These are phyloP conservation scores for Lactarius quietus DNA, from an alignment of 768 basidiomycete species.

Conservation along the genomic window DNA sequence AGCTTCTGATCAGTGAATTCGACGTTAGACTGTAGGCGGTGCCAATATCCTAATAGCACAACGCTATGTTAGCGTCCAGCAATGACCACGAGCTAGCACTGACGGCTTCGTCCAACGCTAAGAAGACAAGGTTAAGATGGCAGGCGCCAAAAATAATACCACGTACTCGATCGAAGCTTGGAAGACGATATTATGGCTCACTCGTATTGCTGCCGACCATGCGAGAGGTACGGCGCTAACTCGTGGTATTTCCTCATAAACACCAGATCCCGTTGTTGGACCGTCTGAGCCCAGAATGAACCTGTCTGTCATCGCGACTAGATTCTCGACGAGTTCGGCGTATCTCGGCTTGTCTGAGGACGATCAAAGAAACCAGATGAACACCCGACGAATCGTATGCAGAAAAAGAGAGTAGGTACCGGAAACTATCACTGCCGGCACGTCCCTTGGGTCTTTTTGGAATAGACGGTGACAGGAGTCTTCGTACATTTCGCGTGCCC, in stretches of 20 bases:
- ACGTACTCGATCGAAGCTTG: constrained; percentile 12
- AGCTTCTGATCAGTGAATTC: neutral
- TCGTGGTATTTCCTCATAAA: neutral
- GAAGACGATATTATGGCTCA: neutral
- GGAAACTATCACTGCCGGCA: neutral
- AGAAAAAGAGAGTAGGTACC: neutral
- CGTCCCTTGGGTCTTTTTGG: neutral
- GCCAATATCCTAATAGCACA: constrained; percentile 2
- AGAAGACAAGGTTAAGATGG: neutral
- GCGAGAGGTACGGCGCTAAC: neutral
- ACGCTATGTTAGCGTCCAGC: neutral
- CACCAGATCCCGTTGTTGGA: neutral
- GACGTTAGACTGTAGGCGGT: neutral
- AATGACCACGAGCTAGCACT: neutral
- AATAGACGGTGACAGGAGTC: neutral
- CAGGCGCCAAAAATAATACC: neutral
- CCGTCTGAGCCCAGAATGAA: neutral
- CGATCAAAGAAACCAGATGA: neutral
- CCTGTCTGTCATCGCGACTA: neutral
- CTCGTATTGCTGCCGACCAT: constrained; percentile 6
- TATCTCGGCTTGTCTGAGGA: neutral
- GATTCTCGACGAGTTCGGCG: neutral
- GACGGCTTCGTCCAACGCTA: constrained; percentile 9
- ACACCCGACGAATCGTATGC: neutral
- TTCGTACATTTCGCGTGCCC: neutral